Percentiles rank a stretch among this genome's conserved stretches.
These are phyloP conservation scores for Ceratocystis smalleyi DNA, from an alignment of 2,329 filamentous ascomycete genomes.

Conservation along the genomic window DNA sequence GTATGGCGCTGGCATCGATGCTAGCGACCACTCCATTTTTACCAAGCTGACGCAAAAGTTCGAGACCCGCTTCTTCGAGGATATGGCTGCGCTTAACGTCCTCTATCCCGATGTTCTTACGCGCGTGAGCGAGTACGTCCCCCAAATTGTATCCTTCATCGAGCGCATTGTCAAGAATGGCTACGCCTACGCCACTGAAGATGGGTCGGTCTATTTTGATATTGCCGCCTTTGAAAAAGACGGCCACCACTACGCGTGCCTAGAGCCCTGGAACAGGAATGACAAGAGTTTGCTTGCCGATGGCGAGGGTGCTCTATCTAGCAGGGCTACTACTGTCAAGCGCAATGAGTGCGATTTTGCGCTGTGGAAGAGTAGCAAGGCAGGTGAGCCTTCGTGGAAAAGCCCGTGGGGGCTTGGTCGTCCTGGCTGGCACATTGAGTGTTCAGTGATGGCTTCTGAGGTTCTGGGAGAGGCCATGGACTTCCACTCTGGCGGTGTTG, in stretches of 20 bases:
- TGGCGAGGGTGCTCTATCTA: slow-evolving; percentile 69
- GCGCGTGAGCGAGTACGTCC: slow-evolving; percentile 81
- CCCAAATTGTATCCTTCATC: slow-evolving; percentile 74
- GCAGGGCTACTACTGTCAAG: slow-evolving; percentile 46
- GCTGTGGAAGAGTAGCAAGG: slow-evolving; percentile 83
- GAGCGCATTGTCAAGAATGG: slow-evolving; percentile 69
- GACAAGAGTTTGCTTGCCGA: slow-evolving; percentile 74
- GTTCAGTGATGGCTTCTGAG: slow-evolving; percentile 86
- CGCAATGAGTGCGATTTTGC: slow-evolving; percentile 72
- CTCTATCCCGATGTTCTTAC: slow-evolving; percentile 68
- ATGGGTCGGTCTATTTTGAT: slow-evolving; percentile 90
- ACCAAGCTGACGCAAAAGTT: slow-evolving; percentile 73
- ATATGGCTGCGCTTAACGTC: slow-evolving; percentile 78
- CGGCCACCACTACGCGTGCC: slow-evolving; percentile 69
- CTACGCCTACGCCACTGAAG: slow-evolving; percentile 58
- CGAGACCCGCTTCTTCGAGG: slow-evolving; percentile 73
- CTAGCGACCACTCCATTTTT: slow-evolving; percentile 56
- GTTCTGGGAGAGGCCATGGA: slow-evolving; percentile 76
- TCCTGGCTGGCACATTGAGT: slow-evolving; percentile 95
- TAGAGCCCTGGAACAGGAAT: slow-evolving; percentile 72
- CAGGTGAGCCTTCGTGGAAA: slow-evolving; percentile 80
- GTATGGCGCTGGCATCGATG: slow-evolving; percentile 47
- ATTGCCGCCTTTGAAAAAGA: slow-evolving; percentile 70
- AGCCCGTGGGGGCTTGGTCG: slow-evolving; percentile 77
- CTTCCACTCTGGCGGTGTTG: slow-evolving; percentile 83